Base-by-base conservation (phyloP, 441 rosid species). In the Dalechampia spathulata region DNA sequence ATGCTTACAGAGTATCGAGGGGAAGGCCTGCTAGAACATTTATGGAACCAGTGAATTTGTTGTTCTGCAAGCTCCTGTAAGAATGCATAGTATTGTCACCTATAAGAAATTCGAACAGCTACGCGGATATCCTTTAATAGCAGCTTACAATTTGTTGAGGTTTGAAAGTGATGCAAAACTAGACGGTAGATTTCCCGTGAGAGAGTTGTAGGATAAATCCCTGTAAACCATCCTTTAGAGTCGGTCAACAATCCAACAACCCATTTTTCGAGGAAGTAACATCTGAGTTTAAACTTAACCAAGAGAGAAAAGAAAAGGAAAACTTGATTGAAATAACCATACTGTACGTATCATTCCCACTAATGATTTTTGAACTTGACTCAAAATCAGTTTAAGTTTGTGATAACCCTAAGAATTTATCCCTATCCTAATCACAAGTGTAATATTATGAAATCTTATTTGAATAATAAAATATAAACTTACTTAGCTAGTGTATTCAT, bases 171-270 rank as follows among this genome's bases (percentile, higher is more conserved):
- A 67, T 37, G 78, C 73, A 62, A 89, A 77, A 75, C 92, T 80
- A 48, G 62, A 82, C 2, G 96, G 96, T 49, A 89, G 77, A 49
- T 80, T 68, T 28, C 90, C 95, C n/a, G 82, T 64, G 61, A 93
- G 72, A 65, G 76, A 60, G 80, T 93, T 93, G 64, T 52, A 61
- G 55, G 97, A 89, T 34, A 93, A 69, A 78, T 89, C 96, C 78
- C 99, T 89, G 82, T 58, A 72, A 57, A 57, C 52, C 65, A 64
- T 51, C 43, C 44, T 52, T 11, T 15, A n/a, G 39, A 44, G 53
- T 77, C 49, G 65, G 47, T 52, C 22, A 54, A 23, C 43, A 55
- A 62, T 51, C 22, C 44, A 52, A 19, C 32, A 30, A 30, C n/a
- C n/a, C n/a, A n/a, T n/a, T n/a, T n/a, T n/a, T n/a, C n/a, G n/a